A percentile compares a stretch with the other conserved stretches of the same genome.
Evolutionary conservation across 1,139 yeast genomes (phyloP).

Genomic region (Suhomyces wounanorum): DNA sequence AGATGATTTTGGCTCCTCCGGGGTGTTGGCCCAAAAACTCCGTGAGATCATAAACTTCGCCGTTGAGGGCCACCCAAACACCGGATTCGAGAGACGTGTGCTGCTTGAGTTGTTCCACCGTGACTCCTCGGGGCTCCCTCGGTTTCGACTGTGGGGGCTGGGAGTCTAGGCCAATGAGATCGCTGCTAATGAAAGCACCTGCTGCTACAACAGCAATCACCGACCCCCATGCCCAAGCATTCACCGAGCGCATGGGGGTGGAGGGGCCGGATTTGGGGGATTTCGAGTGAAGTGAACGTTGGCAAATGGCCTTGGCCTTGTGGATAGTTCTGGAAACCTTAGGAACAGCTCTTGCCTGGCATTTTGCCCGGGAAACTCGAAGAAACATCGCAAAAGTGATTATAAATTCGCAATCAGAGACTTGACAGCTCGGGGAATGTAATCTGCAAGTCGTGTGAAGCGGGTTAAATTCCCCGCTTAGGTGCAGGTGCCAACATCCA

Average conservation of each 20-base stretch:
- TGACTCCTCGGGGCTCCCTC: constrained; percentile 12
- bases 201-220: constrained; percentile 1
- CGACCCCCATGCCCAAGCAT: constrained; percentile 1
- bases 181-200: not conserved
- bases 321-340: not conserved
- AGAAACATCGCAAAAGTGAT: not conserved
- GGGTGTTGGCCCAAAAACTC: constrained; percentile 53
- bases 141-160: not conserved
- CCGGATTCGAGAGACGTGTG: constrained; percentile 40
- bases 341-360: not conserved
- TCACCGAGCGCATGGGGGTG: not conserved
- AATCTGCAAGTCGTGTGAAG: too few species aligned
- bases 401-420: not conserved
- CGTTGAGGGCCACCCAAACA: constrained; percentile 59
- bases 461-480: too few species aligned
- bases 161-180: constrained; percentile 8
- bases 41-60: constrained; percentile 53
- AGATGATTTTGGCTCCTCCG: constrained; percentile 55
- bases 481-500: not conserved
- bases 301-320: not conserved
- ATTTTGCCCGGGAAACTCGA: not conserved
- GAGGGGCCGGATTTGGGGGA: not conserved
- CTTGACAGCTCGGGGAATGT: not conserved
- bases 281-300: not conserved
- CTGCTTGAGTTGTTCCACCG: constrained; percentile 35